These are phyloP conservation scores for Sordariomycetes sp. DNA, from an alignment of 2,329 filamentous ascomycete genomes.

Conservation along the genomic window DNA sequence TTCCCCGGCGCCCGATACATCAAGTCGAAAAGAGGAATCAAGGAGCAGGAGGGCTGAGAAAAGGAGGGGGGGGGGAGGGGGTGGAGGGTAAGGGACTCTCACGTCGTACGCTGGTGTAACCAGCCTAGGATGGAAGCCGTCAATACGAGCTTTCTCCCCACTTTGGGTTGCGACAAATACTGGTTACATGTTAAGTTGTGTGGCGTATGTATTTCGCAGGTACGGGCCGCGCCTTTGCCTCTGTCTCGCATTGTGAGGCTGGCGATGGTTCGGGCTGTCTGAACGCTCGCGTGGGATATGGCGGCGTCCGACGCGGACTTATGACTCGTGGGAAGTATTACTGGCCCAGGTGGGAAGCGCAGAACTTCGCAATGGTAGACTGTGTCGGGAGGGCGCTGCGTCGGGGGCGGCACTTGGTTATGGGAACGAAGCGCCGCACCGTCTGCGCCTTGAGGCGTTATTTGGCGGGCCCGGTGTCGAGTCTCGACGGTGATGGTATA, in stretches of 20 bases:
- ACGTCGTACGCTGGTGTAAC: neutral
- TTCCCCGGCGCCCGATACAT: neutral
- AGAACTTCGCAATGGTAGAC: neutral
- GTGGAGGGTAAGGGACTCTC: neutral
- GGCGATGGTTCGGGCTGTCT: neutral
- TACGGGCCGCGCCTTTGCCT: neutral
- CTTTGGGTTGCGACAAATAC: neutral
- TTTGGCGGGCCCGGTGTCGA: too few species aligned
- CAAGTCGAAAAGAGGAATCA: neutral
- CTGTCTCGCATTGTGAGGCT: neutral
- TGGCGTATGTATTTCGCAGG: neutral
- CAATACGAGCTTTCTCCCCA: neutral
- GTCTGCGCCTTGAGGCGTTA: neutral
- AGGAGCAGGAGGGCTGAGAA: neutral
- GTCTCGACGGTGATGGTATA: too few species aligned
- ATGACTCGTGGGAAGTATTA: neutral
- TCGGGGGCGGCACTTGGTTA: neutral
- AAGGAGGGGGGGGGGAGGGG: neutral
- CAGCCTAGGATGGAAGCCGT: neutral
- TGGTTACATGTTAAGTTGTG: neutral
- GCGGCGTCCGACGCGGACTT: neutral
- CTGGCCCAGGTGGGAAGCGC: neutral
- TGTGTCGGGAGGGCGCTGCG: neutral
- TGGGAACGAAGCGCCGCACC: neutral
- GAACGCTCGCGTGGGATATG: neutral